Evolutionary conservation across 805 yeast species (phyloP).

Genomic region (Isabelozyma gotoi): DNA sequence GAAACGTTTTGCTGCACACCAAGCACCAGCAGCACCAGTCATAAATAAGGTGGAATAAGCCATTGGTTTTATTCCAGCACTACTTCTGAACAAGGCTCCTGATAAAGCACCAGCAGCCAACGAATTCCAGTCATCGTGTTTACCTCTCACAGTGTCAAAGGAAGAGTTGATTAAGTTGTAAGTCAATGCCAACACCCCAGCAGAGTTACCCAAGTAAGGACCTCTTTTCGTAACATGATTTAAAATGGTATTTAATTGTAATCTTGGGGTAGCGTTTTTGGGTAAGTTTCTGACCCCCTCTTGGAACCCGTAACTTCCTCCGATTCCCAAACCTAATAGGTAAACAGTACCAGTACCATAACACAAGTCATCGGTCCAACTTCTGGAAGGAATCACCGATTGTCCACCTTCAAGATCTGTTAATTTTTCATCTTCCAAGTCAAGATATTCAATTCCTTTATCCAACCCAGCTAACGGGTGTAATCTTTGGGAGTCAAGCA

Average conservation of each 20-base stretch:
- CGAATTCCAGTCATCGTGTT: slow-evolving; percentile 84
- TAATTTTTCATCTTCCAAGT: slow-evolving; percentile 77
- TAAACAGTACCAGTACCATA: slow-evolving; percentile 97
- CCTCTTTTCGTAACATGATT: slow-evolving; percentile 95
- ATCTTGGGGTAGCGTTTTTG: slow-evolving; percentile 69
- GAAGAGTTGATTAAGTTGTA: slow-evolving; percentile 83
- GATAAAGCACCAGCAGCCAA: slow-evolving; percentile 86
- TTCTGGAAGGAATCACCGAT: slow-evolving; percentile 92
- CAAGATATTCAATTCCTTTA: slow-evolving; percentile 84
- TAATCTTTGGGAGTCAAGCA: slow-evolving; percentile 66
- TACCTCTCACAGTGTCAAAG: slow-evolving; percentile 79
- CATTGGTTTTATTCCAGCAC: slow-evolving; percentile 85
- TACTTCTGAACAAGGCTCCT: slow-evolving; percentile 87
- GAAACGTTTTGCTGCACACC: slow-evolving; percentile 78
- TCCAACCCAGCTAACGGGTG: slow-evolving; percentile 94
- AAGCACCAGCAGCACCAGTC: slow-evolving; percentile 88
- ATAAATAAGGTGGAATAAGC: slow-evolving; percentile 78
- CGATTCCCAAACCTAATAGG: slow-evolving; percentile 78
- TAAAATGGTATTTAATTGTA: slow-evolving; percentile 84
- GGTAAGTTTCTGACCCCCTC: slow-evolving; percentile 85
- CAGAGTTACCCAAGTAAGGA: slow-evolving; percentile 91
- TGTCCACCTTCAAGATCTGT: slow-evolving; percentile 81
- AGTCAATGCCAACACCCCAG: slow-evolving; percentile 88
- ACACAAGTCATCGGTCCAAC: slow-evolving; percentile 96
- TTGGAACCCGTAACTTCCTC: slow-evolving; percentile 85